Percentiles rank a stretch among this genome's conserved stretches.
These are phyloP conservation scores for Suillus decipiens DNA, from an alignment of 768 basidiomycete genomes.

Conservation along the genomic window DNA sequence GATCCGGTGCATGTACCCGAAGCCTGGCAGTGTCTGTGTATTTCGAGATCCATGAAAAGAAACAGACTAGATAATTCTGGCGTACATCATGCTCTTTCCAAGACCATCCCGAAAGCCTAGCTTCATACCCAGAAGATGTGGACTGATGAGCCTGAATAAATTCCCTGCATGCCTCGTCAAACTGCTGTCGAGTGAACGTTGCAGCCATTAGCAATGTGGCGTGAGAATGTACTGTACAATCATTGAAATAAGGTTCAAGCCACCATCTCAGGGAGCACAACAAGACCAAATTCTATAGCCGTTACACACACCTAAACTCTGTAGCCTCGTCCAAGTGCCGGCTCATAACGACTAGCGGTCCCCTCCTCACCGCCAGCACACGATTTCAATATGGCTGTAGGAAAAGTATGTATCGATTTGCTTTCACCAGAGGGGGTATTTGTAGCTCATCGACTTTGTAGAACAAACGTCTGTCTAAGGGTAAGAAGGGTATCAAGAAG, in stretches of 20 bases:
- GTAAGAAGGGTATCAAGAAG: slow-evolving; percentile 99
- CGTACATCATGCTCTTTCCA: slow-evolving; percentile 65
- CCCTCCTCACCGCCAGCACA: slow-evolving; percentile 38
- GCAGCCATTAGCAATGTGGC: slow-evolving; percentile 29
- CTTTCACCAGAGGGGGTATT: not conserved
- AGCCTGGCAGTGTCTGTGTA: slow-evolving; percentile 35
- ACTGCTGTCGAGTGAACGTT: slow-evolving; percentile 53
- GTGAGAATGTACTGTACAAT: slow-evolving; percentile 45
- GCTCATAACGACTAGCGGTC: slow-evolving; percentile 43
- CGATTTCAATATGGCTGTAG: slow-evolving; percentile 77
- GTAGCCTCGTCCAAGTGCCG: slow-evolving; percentile 53
- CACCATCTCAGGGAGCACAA: slow-evolving; percentile 34
- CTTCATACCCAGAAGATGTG: slow-evolving; percentile 5
- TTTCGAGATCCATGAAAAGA: slow-evolving; percentile 14
- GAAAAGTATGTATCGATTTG: slow-evolving; percentile 59
- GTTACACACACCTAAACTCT: slow-evolving; percentile 36
- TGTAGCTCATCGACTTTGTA: slow-evolving; percentile 32
- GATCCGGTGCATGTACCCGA: slow-evolving; percentile 51
- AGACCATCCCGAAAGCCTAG: slow-evolving; percentile 45
- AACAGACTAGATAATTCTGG: slow-evolving; percentile 17
- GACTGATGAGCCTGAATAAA: slow-evolving; percentile 40
- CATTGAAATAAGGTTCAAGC: slow-evolving; percentile 62
- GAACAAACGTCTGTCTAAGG: slow-evolving; percentile 98
- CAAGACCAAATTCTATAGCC: slow-evolving; percentile 25
- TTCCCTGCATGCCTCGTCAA: slow-evolving; percentile 58